Conservation (phyloP, 2,329 filamentous ascomycete genomes). For the Fusarium beomiforme region DNA sequence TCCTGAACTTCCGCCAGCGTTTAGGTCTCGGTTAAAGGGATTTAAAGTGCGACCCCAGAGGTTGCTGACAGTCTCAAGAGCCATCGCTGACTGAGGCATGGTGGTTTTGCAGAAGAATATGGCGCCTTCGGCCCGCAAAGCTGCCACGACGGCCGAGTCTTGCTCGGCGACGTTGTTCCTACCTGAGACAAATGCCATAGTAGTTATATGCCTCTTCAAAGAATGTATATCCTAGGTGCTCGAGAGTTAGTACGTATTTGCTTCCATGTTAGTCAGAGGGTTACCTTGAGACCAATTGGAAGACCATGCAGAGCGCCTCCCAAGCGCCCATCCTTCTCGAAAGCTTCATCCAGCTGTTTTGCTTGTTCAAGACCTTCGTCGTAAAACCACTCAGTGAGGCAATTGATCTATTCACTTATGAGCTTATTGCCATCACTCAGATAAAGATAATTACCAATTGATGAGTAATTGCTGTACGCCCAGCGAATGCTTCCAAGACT, state of each 20-base stretch:
- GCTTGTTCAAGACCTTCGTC: background rate
- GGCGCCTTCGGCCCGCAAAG: slow-evolving; percentile 56
- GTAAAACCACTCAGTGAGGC: background rate
- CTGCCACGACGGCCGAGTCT: background rate
- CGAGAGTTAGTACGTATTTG: background rate
- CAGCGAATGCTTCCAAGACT: background rate
- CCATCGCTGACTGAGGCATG: slow-evolving; percentile 63
- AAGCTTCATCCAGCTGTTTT: background rate
- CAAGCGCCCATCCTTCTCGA: background rate
- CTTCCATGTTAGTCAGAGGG: background rate
- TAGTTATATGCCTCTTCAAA: background rate
- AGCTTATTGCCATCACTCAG: accelerated
- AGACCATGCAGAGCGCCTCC: background rate
- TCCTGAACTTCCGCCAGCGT: slow-evolving; percentile 69
- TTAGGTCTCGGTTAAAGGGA: slow-evolving; percentile 65
- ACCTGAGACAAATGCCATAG: background rate
- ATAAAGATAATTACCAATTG: background rate
- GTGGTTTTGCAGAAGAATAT: slow-evolving; percentile 75
- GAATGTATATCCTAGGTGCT: background rate
- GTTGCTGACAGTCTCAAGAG: slow-evolving; percentile 68
- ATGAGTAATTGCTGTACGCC: background rate
- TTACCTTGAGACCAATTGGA: background rate
- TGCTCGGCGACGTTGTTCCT: background rate
- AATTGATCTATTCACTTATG: background rate
- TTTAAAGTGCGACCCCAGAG: slow-evolving; percentile 69